Evolutionary conservation across 345 rosid species (phyloP), one percentile per base, ranked within the genome.

Genomic region (Schrenkiella parvula): DNA sequence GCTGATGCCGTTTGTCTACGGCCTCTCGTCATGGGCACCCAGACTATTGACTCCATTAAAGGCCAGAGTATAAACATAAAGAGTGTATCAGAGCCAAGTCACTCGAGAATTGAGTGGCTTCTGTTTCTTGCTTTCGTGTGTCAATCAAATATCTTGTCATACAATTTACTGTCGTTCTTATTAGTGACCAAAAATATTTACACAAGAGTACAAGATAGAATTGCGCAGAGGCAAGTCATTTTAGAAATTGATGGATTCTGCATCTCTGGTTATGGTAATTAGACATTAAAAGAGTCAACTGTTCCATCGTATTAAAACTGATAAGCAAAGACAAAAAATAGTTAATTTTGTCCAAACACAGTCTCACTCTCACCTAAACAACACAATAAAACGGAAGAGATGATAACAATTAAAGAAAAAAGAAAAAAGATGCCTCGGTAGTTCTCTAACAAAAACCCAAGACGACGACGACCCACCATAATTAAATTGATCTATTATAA

Each of bases 221-320:
- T n/a, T n/a, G n/a, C n/a, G 0, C 54, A 47, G 14, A 21, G n/a
- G 53, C n/a, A 48, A 22, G 54, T 48, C 28, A 48, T 10, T 11
- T 7, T 4, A 22, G 28, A 22, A 32, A 23, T 48, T 0, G 54
- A 22, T 48, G 28, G 29, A 29, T 48, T 48, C 54, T 48, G 53
- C 53, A 21, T 15, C 53, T 22, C 53, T 21, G 13, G 51, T 17
- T n/a, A n/a, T n/a, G n/a, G n/a, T n/a, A n/a, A n/a, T 15, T 47
- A 7, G 53, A 77, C 74, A 81, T 79, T 35, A 85, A 21, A 84
- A 77, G 84, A 86, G 86, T 84, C 73, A 83, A 79, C 80, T 80
- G 71, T 81, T 81, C 64, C 53, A 65, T 69, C 73, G 57, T 67
- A 63, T 79, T 25, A 55, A 32, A 51, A 62, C 67, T 69, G 71